Evolutionary conservation across 768 basidiomycete species (phyloP).

Genomic region (Lactarius vividus): DNA sequence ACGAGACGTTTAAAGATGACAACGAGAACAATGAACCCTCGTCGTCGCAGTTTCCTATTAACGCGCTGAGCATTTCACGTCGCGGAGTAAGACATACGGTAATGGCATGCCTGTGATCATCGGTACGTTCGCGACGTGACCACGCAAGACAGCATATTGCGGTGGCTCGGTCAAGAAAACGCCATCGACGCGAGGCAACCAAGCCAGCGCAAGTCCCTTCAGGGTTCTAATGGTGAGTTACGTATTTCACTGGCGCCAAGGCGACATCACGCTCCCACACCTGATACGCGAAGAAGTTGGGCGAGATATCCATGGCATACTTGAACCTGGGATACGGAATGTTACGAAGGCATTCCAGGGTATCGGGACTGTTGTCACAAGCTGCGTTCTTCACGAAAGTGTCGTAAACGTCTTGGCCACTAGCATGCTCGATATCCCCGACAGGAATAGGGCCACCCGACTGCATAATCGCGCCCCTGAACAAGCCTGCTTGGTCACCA

Average conservation of each 20-base stretch:
- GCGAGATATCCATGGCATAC: conserved; percentile 24
- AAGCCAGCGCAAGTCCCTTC: conserved; percentile 22
- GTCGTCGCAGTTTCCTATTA: conserved; percentile 24
- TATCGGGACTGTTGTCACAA: conserved; percentile 27
- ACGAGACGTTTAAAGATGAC: conserved; percentile 22
- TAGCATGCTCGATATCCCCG: conserved; percentile 17
- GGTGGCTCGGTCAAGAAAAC: conserved; percentile 29
- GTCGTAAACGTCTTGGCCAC: conserved; percentile 28
- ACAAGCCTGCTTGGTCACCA: conserved; percentile 29
- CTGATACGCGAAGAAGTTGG: conserved; percentile 23
- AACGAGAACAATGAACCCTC: conserved; percentile 26
- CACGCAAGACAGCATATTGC: conserved; percentile 21
- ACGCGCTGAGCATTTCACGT: not conserved
- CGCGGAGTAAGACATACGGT: not conserved
- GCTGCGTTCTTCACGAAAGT: conserved; percentile 26
- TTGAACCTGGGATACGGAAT: conserved; percentile 12
- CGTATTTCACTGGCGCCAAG: not conserved
- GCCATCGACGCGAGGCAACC: conserved; percentile 29
- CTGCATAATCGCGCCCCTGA: conserved; percentile 31
- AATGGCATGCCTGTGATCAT: conserved; percentile 22
- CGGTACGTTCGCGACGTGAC: conserved; percentile 29
- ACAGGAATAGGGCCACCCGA: conserved; percentile 31
- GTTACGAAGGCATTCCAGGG: conserved; percentile 28
- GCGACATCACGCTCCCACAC: not conserved
- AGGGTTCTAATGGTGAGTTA: not conserved